Base-by-base conservation (phyloP, 768 basidiomycete species). In the Sarcomyxa edulis region DNA sequence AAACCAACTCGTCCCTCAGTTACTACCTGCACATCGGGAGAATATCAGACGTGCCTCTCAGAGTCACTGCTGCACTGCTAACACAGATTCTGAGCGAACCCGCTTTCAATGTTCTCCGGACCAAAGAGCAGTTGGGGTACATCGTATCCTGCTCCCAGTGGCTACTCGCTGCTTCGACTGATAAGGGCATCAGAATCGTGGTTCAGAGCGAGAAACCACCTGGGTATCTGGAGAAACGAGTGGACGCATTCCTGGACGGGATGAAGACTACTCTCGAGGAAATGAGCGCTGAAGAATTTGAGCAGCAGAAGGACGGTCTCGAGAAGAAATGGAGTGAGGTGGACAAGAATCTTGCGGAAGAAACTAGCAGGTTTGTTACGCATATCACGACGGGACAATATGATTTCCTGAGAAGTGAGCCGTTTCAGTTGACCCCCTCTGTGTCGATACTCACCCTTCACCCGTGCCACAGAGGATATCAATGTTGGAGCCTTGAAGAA, bases 61-160 rank as follows among this genome's bases (percentile, higher is more conserved):
- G 93, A 3, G 81, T 87, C 18, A 69, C 71, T 2, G 71, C 82
- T 16, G 63, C 78, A 2, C 71, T 99, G 10, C 77, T 97, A 16
- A 72, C 72, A 0, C 90, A 94, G 49, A 85, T 98, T 40, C 69
- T 94, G 25, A 68, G 74, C n/a, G 96, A 99, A 50, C 95, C 94
- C 1, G 76, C 86, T 7, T 99, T 98, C 62, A 82, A 95, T 54
- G 66, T 81, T 16, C 74, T 99, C 21, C 82, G 96, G 20, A 97
- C 94, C 3, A 82, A 90, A 55, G 91, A 98, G 54, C 96, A 99
- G 59, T 72, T 99, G 1, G 96, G 96, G 5, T 99, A 99, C 57
- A 72, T 96, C 29, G 94, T 96, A 24, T 74, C 69, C 7, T 81
- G 76, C 46, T 66, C 68, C 1, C 54, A 62, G 21, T 79, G 75